These are phyloP conservation scores for Magnusiomyces sp. DNA, from an alignment of 1,139 yeast genomes.

Conservation along the genomic window DNA sequence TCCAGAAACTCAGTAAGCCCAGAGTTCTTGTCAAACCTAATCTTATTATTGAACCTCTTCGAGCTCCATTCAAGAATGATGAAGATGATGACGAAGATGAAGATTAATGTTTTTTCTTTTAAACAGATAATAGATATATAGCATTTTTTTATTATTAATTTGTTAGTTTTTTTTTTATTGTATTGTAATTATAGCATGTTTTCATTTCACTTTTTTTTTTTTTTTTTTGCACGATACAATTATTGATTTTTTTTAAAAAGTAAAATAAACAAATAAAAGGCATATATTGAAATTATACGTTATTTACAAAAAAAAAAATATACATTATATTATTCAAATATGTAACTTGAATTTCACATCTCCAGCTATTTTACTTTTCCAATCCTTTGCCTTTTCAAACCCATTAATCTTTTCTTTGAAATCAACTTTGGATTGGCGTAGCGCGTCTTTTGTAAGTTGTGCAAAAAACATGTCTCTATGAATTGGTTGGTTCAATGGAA, in stretches of 20 bases:
- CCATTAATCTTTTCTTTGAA: conserved; percentile 39
- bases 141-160: not conserved
- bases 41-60: conserved; percentile 81
- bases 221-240: not conserved
- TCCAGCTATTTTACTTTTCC: conserved; percentile 52
- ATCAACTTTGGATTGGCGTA: conserved; percentile 45
- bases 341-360: not conserved
- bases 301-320: not conserved
- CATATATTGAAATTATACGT: not conserved
- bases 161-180: not conserved
- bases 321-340: not conserved
- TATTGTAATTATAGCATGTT: not conserved
- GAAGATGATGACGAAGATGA: conserved; percentile 7
- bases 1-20: conserved; percentile 85
- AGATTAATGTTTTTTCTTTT: not conserved
- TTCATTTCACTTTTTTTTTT: not conserved
- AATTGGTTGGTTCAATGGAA: conserved; percentile 56
- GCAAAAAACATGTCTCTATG: conserved; percentile 82
- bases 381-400: conserved; percentile 52
- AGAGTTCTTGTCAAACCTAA: conserved; percentile 82
- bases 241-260: not conserved
- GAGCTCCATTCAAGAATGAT: conserved; percentile 49
- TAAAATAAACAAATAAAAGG: not conserved
- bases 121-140: not conserved
- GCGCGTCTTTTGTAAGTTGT: conserved; percentile 50